phyloP scores from a whole-genome alignment of 768 basidiomycete genomes.

The Lenzites betulinus region DNA sequence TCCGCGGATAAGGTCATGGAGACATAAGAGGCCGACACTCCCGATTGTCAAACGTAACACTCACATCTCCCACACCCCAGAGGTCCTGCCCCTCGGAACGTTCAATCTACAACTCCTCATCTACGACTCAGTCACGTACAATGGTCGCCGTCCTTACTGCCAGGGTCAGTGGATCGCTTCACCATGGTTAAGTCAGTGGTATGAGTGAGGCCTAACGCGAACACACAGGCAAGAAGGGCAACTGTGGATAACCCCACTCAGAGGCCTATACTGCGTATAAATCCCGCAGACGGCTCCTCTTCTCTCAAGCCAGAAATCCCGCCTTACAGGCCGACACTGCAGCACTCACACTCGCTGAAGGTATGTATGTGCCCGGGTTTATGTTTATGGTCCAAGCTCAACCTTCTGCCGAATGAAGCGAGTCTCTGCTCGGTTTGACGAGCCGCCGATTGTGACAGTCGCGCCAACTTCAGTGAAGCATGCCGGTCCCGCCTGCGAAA shows the following conservation, averaged over 20 bases:
- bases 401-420: background rate
- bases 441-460: background rate
- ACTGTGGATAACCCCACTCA: background rate
- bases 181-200: slow-evolving; percentile 4
- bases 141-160: no score
- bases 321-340: background rate
- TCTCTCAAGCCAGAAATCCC: background rate
- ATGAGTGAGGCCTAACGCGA: background rate
- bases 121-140: no score
- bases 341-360: background rate
- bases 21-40: background rate
- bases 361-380: background rate
- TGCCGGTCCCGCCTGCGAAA: background rate
- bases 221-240: background rate
- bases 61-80: no score
- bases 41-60: no score
- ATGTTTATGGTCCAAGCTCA: no score
- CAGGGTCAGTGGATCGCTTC: background rate
- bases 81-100: no score
- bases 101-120: no score
- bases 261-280: background rate
- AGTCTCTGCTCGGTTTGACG: background rate
- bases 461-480: background rate
- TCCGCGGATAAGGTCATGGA: background rate
- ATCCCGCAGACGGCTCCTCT: background rate